Evolutionary conservation across 2,329 filamentous ascomycete species (phyloP).

Genomic region (Phyllosticta paracitricarpa): DNA sequence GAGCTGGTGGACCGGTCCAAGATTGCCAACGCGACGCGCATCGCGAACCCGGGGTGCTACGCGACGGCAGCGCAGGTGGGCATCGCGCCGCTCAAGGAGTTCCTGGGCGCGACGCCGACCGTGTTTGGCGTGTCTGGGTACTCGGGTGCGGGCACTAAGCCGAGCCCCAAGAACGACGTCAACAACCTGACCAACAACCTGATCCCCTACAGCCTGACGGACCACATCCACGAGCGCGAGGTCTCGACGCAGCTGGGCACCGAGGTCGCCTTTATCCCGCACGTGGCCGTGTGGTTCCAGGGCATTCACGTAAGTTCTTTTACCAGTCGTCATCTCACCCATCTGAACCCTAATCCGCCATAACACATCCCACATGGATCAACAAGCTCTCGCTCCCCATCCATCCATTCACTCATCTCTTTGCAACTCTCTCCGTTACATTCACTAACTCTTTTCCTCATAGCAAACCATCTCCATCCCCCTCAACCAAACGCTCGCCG

Average conservation of each 20-base stretch:
- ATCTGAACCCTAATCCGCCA: background rate
- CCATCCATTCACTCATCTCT: background rate
- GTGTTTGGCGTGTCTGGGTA: constrained; percentile 91
- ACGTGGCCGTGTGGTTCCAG: constrained; percentile 95
- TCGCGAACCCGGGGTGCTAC: constrained; percentile 91
- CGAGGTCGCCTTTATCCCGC: constrained; percentile 76
- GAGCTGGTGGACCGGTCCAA: constrained; percentile 70
- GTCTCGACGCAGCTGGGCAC: constrained; percentile 69
- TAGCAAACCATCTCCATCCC: constrained; percentile 82
- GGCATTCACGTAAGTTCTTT: constrained; percentile 61
- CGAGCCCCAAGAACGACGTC: constrained; percentile 86
- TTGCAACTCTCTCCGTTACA: background rate
- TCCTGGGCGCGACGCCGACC: constrained; percentile 68
- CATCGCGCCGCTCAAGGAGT: constrained; percentile 69
- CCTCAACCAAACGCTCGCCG: constrained; percentile 74
- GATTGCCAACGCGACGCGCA: constrained; percentile 69
- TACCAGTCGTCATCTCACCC: background rate
- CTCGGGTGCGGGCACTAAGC: constrained; percentile 90
- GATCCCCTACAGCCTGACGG: constrained; percentile 82
- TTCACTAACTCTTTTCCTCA: constrained; percentile 6
- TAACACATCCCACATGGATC: background rate
- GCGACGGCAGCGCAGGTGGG: constrained; percentile 86
- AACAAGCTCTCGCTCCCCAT: background rate
- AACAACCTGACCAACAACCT: constrained; percentile 75
- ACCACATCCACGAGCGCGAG: constrained; percentile 91